These are phyloP conservation scores for Phytophthora pinifolia DNA, from an alignment of 352 stramenopile genomes.

Conservation along the genomic window DNA sequence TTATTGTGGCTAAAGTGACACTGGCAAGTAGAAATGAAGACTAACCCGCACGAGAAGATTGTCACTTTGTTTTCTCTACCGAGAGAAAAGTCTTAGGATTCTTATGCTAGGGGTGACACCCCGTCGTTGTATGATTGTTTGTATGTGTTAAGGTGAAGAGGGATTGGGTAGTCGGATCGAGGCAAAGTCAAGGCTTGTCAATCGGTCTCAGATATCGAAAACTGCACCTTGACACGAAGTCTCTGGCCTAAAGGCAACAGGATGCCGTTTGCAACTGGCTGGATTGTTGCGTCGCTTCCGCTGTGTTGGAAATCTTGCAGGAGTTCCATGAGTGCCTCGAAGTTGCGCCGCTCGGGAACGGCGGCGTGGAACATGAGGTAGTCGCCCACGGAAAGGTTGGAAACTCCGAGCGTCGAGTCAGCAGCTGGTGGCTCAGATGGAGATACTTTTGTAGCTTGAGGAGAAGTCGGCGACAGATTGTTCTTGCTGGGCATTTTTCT, in stretches of 20 bases:
- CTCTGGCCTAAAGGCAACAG: slow-evolving; percentile 34
- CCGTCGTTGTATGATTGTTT: slow-evolving; percentile 7
- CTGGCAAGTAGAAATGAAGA: slow-evolving; percentile 50
- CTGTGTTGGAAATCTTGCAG: slow-evolving; percentile 46
- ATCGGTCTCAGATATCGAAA: slow-evolving; percentile 21
- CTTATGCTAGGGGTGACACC: not conserved
- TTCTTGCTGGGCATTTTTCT: too few species aligned
- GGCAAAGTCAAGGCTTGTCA: not conserved
- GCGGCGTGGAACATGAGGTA: slow-evolving; percentile 57
- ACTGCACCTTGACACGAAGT: slow-evolving; percentile 54
- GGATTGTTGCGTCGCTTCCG: not conserved
- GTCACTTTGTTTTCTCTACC: slow-evolving; percentile 8
- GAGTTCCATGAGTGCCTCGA: slow-evolving; percentile 59
- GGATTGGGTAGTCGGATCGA: too few species aligned
- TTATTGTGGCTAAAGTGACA: slow-evolving; percentile 27
- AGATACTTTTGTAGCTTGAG: slow-evolving; percentile 2
- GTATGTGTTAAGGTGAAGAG: not conserved
- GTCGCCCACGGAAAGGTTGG: slow-evolving; percentile 34
- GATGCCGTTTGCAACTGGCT: slow-evolving; percentile 43
- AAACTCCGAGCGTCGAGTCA: not conserved
- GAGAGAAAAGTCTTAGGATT: slow-evolving; percentile 9
- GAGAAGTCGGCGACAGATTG: not conserved
- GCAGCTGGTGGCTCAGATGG: not conserved
- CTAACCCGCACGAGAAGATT: slow-evolving; percentile 34
- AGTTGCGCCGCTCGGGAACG: slow-evolving; percentile 41